Base-by-base conservation (phyloP, 768 basidiomycete genomes). In the Favolaschia claudopus region DNA sequence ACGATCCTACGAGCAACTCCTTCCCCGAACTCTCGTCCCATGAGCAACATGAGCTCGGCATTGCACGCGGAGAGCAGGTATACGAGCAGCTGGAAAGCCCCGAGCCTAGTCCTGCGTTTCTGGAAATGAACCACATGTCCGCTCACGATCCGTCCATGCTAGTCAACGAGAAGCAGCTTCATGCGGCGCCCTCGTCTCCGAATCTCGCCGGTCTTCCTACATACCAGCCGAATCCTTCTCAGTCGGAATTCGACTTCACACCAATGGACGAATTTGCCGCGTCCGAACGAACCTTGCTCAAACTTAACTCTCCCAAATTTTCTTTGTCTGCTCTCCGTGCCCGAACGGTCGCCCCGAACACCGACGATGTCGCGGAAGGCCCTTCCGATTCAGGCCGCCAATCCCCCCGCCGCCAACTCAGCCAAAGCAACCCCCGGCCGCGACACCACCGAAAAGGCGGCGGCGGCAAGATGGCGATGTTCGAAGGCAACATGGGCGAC, bases 401-500 rank as follows among this genome's bases (percentile, higher is more conserved):
- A 2, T 69, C 85, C 4, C 88, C 93, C 37, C 89, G 92, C 59
- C 89, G 96, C 43, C 96, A 95, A 68, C 81, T 96, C 54, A 95
- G 92, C 64, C 89, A 94, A 70, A 92, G 89, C 64, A 89, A 87
- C 46, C 84, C 89, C 0, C 74, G 83, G 44, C 91, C 91, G 5
- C 84, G 90, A 32, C 72, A 81, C 4, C 79, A 79, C 50, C 81
- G 85, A 43, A 87, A 81, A 67, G 83, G 80, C 22, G 80, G 84
- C 32, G 84, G 86, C 40, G 93, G 92, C 19, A 99, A 98, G 74
- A 83, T 99, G 72, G 96, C 95, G 0, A 76, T 96, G 3, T 99
- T 99, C 70, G 97, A 99, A 63, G 74, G 79, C 48, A 78, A 76
- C 22, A 71, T 75, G 1, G 81, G 80, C 22, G 85, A 85, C 27